Evolutionary conservation across 768 basidiomycete genomes (phyloP).

Genomic region (Tulasnella sp.): DNA sequence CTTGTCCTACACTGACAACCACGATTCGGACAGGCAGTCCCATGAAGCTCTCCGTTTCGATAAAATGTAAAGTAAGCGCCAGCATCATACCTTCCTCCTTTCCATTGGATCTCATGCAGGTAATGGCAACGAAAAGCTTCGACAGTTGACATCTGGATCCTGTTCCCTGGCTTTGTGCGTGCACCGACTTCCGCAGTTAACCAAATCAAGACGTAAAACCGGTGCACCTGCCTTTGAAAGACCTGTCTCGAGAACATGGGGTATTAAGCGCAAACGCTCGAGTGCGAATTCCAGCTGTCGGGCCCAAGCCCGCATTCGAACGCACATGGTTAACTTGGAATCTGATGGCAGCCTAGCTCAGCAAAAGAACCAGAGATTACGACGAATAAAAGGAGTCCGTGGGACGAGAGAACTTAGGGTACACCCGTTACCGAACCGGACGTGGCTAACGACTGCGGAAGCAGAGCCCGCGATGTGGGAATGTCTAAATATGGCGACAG

Average conservation of each 20-base stretch:
- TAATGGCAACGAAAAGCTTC: not conserved
- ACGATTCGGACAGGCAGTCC: not conserved
- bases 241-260: not conserved
- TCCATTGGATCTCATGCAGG: not conserved
- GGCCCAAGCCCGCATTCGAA: too few species aligned
- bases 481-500: not conserved
- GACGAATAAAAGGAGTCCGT: too few species aligned
- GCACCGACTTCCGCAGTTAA: not conserved
- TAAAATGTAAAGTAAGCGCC: too few species aligned
- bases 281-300: not conserved
- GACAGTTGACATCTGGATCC: not conserved
- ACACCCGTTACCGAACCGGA: not conserved
- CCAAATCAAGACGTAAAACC: not conserved
- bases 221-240: not conserved
- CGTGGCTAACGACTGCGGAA: not conserved
- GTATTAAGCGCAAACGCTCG: not conserved
- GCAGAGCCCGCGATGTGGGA: not conserved
- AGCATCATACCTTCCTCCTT: too few species aligned
- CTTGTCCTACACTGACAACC: not conserved
- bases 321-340: too few species aligned
- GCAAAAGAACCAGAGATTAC: too few species aligned
- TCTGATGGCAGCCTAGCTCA: too few species aligned
- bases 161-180: not conserved
- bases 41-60: not conserved
- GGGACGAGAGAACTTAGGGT: too few species aligned